Base-by-base conservation (phyloP, 2,329 filamentous ascomycete species). In the Grosmannia huntii region DNA sequence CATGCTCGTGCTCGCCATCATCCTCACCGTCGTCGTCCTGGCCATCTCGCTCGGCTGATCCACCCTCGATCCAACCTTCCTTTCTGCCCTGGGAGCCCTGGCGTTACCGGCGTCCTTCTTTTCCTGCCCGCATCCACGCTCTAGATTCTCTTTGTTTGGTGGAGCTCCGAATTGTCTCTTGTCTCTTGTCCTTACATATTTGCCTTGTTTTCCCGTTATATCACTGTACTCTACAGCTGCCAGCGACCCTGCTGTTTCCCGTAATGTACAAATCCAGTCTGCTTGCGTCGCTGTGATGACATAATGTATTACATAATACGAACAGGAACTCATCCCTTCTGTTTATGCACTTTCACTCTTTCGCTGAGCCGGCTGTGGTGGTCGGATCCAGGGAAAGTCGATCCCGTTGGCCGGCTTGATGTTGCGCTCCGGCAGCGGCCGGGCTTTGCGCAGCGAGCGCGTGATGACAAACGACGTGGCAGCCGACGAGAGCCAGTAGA, bases 1-100 rank as follows among this genome's bases (percentile, higher is more conserved):
- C 69, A 73, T 99, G 67, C 73, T 99, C 55, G 92, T 99, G 60
- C 71, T 99, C 67, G 86, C 87, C 1, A 82, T 99, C 53, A 94
- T 99, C 60, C 71, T 97, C 66, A 87, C 90, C 4, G 90, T 99
- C 65, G 85, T 99, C 51, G 78, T 99, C 60, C 74, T 99, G 65
- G 95, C 94, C 16, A 87, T 92, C 56, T 84, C 90, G 56, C 69
- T 96, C 65, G 87, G 88, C 59, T 95, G 67, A 75, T 36, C 33
- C 5, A 3, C 12, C 36, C 53, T 50, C 23, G 46, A 28, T 27
- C 31, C 28, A 28, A 28, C 44, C 9, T 58, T 14, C 12, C 10
- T 36, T 16, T 56, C 6, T 21, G 28, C 23, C 5, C 3, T 16
- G 14, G 38, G 53, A 55, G 53, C 36, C 36, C 16, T 21, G 53